A percentile compares a stretch with the other conserved stretches of the same genome.
phyloP scores from a whole-genome alignment of 2,329 filamentous ascomycete species.

The Paecilomyces dactylethromorphus region DNA sequence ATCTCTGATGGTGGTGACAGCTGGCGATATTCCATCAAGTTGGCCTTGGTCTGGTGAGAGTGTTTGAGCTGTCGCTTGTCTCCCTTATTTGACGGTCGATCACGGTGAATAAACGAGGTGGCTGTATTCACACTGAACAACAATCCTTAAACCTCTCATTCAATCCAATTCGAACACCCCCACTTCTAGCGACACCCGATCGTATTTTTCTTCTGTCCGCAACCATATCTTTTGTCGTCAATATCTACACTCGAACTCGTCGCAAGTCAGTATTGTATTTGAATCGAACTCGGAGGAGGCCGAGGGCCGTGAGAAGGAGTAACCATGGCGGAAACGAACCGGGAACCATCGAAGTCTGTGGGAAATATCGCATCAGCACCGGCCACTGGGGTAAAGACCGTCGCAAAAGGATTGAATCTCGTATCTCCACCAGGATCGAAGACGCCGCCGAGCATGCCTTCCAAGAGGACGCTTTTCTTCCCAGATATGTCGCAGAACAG shows the following conservation, averaged over 20 bases:
- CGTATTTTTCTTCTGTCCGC: neutral
- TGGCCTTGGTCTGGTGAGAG: neutral
- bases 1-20: neutral
- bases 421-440: constrained; percentile 52
- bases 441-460: constrained; percentile 51
- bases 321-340: constrained; percentile 17
- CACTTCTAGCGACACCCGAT: neutral
- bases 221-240: neutral
- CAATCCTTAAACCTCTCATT: neutral
- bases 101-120: neutral
- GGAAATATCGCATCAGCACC: constrained; percentile 3
- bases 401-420: constrained; percentile 23
- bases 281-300: neutral
- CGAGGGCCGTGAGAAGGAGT: neutral
- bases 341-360: constrained; percentile 10
- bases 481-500: constrained; percentile 19
- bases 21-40: neutral
- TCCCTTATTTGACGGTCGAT: neutral
- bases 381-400: neutral
- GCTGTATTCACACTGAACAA: neutral
- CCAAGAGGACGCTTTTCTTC: constrained; percentile 39
- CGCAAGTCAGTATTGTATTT: neutral
- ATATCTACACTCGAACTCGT: neutral
- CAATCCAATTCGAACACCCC: neutral
- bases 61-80: neutral